These are phyloP conservation scores for Candida sanyaensis DNA, from an alignment of 1,139 yeast species.

Conservation along the genomic window DNA sequence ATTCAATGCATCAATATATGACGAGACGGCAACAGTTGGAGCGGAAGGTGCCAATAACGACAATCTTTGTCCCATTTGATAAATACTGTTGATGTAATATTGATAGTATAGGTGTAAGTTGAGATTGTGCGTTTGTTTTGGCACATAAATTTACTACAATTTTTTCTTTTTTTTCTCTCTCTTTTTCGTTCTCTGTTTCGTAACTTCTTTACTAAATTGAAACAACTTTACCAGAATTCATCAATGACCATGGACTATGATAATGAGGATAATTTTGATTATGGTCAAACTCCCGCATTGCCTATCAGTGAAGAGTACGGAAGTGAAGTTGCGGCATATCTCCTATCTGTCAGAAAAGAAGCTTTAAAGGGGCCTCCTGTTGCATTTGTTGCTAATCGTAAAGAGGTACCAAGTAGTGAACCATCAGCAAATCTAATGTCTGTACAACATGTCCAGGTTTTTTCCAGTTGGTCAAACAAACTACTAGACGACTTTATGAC, in stretches of 20 bases:
- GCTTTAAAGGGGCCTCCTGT: conserved; percentile 27
- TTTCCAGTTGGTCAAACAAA: conserved; percentile 5
- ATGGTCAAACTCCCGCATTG: conserved; percentile 29
- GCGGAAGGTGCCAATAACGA: conserved; percentile 88
- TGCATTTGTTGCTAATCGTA: conserved; percentile 1
- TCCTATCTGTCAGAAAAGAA: conserved; percentile 31
- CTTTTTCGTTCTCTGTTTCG: not conserved
- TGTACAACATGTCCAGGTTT: not conserved
- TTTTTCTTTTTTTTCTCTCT: not conserved
- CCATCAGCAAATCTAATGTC: not conserved
- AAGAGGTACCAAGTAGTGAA: not conserved
- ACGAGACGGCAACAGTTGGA: conserved; percentile 87
- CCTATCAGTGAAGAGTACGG: conserved; percentile 16
- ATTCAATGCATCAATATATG: conserved; percentile 79
- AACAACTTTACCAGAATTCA: no score
- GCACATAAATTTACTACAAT: no score
- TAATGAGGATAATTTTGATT: conserved; percentile 14
- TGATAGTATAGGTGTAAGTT: no score
- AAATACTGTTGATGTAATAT: no score
- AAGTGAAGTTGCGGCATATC: conserved; percentile 28
- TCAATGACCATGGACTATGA: not conserved
- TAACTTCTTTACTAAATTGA: no score
- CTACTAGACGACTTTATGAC: conserved; percentile 7
- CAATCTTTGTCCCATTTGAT: conserved; percentile 78
- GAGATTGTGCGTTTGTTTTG: not conserved